These are phyloP conservation scores for Dissoconium aciculare DNA, from an alignment of 2,329 filamentous ascomycete species.

Conservation along the genomic window DNA sequence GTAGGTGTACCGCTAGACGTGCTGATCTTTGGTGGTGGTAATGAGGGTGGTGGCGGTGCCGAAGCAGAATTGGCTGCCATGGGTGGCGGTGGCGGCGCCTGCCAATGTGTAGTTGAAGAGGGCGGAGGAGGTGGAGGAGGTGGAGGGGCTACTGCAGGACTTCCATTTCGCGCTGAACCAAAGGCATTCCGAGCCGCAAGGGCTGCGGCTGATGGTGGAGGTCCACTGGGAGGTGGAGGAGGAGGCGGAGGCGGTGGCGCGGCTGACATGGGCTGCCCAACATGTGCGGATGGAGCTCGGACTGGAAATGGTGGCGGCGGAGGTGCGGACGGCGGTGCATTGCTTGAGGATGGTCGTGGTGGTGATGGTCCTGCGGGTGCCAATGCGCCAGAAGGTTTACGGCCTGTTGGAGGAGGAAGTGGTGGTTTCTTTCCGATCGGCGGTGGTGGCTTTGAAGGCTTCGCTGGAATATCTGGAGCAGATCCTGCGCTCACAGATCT, in stretches of 20 bases:
- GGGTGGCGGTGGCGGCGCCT: constrained; percentile 13
- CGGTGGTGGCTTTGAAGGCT: constrained; percentile 54
- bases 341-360: constrained; percentile 37
- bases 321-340: constrained; percentile 45
- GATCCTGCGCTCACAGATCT: constrained; percentile 48
- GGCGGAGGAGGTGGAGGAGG: constrained; percentile 19
- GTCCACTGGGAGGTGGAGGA: constrained; percentile 17
- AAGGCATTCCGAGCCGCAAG: background rate
- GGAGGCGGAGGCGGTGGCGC: constrained; percentile 18
- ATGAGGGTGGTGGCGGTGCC: too few species aligned
- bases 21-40: constrained; percentile 16
- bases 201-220: constrained; percentile 16
- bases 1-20: too few species aligned
- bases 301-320: constrained; percentile 25
- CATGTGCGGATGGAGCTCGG: constrained; percentile 29
- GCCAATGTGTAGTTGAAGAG: constrained; percentile 17
- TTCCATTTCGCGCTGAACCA: constrained; percentile 5
- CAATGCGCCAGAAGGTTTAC: constrained; percentile 40
- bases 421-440: constrained; percentile 61
- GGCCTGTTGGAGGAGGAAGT: constrained; percentile 40
- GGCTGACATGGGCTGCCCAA: constrained; percentile 16
- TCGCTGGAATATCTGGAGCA: constrained; percentile 34
- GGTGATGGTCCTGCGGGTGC: constrained; percentile 23
- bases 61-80: too few species aligned
- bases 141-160: constrained; percentile 20